Evolutionary conservation across 1,139 yeast genomes (phyloP).

Genomic region (Protomyces arabidopsidicola): DNA sequence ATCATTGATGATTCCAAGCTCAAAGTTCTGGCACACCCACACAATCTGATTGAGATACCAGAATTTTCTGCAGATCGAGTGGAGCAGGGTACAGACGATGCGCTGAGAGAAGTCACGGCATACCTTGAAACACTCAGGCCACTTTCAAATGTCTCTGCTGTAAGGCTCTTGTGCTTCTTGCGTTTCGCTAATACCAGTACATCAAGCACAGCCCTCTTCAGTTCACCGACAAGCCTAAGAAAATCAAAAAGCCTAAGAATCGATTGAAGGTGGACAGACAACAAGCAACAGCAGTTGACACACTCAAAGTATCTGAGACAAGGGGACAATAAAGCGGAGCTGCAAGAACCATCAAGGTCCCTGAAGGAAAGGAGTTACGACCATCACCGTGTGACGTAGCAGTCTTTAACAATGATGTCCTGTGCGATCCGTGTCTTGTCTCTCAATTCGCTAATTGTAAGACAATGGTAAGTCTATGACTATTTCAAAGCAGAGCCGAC

Average conservation of each 20-base stretch:
- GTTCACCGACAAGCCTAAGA: neutral
- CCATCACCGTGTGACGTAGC: too few relatives aligned
- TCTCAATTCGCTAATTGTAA: too few relatives aligned
- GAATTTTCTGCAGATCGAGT: conserved; percentile 2
- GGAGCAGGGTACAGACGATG: conserved; percentile 7
- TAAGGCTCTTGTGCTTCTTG: neutral
- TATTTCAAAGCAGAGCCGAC: neutral
- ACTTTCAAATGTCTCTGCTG: conserved; percentile 17
- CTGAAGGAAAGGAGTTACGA: too few relatives aligned
- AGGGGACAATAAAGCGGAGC: too few relatives aligned
- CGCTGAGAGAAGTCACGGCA: neutral
- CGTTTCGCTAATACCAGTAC: neutral
- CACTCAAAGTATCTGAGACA: too few relatives aligned
- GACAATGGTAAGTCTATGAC: too few relatives aligned
- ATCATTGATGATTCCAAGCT: conserved; percentile 18
- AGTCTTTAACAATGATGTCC: too few relatives aligned
- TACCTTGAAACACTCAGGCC: conserved; percentile 12
- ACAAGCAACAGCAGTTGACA: too few relatives aligned
- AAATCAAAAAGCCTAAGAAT: neutral
- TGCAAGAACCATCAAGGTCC: too few relatives aligned
- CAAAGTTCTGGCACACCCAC: conserved; percentile 24
- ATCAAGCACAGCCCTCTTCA: neutral
- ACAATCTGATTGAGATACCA: conserved; percentile 22
- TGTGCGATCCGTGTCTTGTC: too few relatives aligned
- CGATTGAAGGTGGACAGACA: neutral